Evolutionary conservation across 495 filamentous ascomycete genomes (phyloP).

Genomic region (Achaetomiella virescens): DNA sequence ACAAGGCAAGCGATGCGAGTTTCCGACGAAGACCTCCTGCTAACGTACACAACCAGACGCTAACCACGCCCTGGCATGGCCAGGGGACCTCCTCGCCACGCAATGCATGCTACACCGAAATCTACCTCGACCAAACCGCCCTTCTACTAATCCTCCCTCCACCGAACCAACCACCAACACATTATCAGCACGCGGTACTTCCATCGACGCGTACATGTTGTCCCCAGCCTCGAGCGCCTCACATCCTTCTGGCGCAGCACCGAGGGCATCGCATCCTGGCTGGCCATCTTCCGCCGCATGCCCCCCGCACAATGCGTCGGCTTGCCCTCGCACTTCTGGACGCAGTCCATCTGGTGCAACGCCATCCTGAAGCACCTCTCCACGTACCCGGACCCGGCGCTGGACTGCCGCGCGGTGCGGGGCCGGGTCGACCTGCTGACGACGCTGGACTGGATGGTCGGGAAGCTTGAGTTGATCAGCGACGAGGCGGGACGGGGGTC

Average conservation of each 20-base stretch:
- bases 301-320: not conserved
- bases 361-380: not conserved
- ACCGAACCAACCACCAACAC: not conserved
- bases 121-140: not conserved
- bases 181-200: not conserved
- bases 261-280: not conserved
- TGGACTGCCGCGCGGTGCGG: not conserved
- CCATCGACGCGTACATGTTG: not conserved
- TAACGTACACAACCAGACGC: too few species aligned
- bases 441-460: not conserved
- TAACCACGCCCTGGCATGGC: too few species aligned
- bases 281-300: not conserved
- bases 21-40: too few species aligned
- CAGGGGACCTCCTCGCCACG: not conserved
- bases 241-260: not conserved
- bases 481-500: not conserved
- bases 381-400: not conserved
- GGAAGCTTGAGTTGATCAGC: not conserved
- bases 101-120: not conserved
- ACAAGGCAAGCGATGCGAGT: not conserved
- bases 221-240: not conserved
- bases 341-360: not conserved
- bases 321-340: not conserved
- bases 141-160: not conserved
- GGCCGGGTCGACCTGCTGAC: not conserved